Conservation (phyloP, 768 basidiomycete genomes). For the Mrakia hoshinonis region DNA sequence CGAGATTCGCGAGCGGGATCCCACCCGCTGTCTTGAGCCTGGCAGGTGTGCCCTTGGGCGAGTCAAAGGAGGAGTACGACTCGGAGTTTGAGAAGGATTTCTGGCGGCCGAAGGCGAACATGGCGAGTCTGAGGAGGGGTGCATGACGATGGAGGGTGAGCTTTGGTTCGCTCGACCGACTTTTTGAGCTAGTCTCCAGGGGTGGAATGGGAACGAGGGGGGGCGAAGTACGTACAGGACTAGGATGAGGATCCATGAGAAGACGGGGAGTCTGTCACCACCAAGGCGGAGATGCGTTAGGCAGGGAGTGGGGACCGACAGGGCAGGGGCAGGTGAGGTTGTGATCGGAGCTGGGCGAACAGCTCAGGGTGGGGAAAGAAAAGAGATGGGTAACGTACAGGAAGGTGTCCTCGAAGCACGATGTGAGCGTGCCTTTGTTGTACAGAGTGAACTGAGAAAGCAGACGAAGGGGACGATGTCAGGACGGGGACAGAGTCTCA, state of each 20-base stretch:
- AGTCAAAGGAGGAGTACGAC: conserved; percentile 7
- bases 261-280: not conserved
- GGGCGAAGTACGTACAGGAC: not conserved
- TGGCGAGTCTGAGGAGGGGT: not conserved
- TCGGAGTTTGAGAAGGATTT: not conserved
- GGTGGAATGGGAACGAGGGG: not conserved
- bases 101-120: not conserved
- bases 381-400: not conserved
- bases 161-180: not conserved
- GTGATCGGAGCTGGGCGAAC: not conserved
- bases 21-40: not conserved
- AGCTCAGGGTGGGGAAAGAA: not conserved
- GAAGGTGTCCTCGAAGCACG: not conserved
- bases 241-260: conserved; percentile 8
- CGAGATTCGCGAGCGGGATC: not conserved
- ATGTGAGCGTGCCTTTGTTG: not conserved
- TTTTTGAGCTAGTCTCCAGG: not conserved
- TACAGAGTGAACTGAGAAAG: conserved; percentile 6
- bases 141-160: not conserved
- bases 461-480: not conserved
- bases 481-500: not conserved
- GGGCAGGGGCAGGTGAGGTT: not conserved
- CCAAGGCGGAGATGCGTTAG: not conserved
- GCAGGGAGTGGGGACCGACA: not conserved
- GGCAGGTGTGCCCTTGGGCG: not conserved